These are phyloP conservation scores for Fusarium sp. DNA, from an alignment of 2,329 filamentous ascomycete species.

Conservation along the genomic window DNA sequence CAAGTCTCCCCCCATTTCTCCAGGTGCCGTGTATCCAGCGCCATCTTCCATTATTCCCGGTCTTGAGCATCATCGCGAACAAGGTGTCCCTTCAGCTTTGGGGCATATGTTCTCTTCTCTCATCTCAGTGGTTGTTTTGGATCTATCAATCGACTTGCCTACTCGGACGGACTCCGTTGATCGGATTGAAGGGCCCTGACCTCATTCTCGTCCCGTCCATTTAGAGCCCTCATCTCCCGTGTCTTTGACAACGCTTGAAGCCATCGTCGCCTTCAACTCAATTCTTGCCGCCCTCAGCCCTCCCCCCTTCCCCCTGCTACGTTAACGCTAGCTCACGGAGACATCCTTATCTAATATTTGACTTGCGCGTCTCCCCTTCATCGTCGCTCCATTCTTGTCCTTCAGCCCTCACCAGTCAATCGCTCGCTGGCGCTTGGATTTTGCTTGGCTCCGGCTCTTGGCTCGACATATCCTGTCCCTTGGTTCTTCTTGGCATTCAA, in stretches of 20 bases:
- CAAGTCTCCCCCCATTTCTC: conserved; percentile 1
- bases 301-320: neutral
- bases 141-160: neutral
- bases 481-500: conserved; percentile 35
- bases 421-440: conserved; percentile 28
- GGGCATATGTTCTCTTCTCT: neutral
- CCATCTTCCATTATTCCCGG: conserved; percentile 11
- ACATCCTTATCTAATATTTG: conserved; percentile 7
- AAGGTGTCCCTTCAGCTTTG: neutral
- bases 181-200: neutral
- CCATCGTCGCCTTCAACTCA: conserved; percentile 8
- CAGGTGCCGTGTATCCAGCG: conserved; percentile 10
- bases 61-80: conserved; percentile 1
- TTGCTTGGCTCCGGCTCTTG: conserved; percentile 35
- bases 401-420: conserved; percentile 9
- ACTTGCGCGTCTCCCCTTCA: conserved; percentile 3
- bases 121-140: neutral
- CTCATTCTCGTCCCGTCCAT: neutral
- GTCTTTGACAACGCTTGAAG: conserved; percentile 5
- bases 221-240: conserved; percentile 1
- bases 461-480: conserved; percentile 33
- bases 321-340: neutral
- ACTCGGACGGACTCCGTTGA: neutral
- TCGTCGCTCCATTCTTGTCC: conserved; percentile 8
- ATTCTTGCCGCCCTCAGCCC: conserved; percentile 7